Conservation (phyloP, 2,329 filamentous ascomycete species). For the Macroventuria anomochaeta region DNA sequence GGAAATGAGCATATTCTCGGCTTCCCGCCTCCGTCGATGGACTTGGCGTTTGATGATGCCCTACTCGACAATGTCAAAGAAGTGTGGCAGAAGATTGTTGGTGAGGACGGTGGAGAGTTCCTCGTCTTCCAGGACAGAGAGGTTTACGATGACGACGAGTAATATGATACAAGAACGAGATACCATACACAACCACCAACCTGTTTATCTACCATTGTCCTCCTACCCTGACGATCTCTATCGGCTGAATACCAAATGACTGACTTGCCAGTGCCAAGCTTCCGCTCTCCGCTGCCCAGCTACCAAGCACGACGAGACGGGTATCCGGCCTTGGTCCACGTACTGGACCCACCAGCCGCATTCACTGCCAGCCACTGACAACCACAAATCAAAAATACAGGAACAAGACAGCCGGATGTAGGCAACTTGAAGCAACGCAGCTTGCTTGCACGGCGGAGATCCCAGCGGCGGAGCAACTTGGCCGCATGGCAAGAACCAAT, state of each 20-base stretch:
- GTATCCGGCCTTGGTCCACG: slow-evolving; percentile 2
- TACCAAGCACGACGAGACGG: slow-evolving; percentile 6
- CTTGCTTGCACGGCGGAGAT: neutral
- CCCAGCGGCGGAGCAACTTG: slow-evolving; percentile 2
- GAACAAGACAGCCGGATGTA: neutral
- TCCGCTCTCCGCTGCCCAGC: slow-evolving; percentile 8
- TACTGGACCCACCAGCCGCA: slow-evolving; percentile 3
- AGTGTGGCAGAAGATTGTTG: slow-evolving; percentile 72
- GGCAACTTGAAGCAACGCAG: slow-evolving; percentile 3
- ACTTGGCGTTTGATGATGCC: slow-evolving; percentile 76
- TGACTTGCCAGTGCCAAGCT: slow-evolving; percentile 4
- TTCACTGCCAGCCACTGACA: neutral
- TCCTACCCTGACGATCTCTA: neutral
- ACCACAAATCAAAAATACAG: neutral
- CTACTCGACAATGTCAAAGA: slow-evolving; percentile 70
- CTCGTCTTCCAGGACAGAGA: slow-evolving; percentile 82
- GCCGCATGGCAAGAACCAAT: neutral
- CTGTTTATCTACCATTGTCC: neutral
- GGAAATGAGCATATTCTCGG: slow-evolving; percentile 57
- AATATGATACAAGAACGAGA: slow-evolving; percentile 3
- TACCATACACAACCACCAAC: neutral
- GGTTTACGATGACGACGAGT: slow-evolving; percentile 64
- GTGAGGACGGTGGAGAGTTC: slow-evolving; percentile 64
- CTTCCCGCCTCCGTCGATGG: slow-evolving; percentile 66
- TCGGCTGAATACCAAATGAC: neutral